Evolutionary conservation across 2,329 filamentous ascomycete species (phyloP).

Genomic region (Nemania sp.): DNA sequence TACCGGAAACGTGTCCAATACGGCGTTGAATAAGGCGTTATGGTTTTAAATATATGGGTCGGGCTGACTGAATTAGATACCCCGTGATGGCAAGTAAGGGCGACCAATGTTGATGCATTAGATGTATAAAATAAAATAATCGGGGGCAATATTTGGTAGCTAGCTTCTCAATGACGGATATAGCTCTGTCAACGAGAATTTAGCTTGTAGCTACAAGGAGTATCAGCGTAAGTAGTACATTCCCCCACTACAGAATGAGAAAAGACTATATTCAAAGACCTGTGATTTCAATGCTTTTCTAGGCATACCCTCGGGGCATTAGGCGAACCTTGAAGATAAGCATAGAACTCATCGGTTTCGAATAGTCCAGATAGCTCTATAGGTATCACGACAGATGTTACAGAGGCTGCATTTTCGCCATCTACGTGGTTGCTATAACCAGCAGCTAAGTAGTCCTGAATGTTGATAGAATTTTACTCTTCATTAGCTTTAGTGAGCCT

Average conservation of each 20-base stretch:
- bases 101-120: conserved; percentile 9
- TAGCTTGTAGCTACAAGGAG: neutral
- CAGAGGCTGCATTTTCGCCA: too few relatives aligned
- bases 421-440: too few relatives aligned
- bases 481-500: too few relatives aligned
- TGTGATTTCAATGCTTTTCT: neutral
- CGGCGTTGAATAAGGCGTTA: conserved; percentile 35
- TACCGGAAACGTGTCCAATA: neutral
- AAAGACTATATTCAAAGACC: neutral
- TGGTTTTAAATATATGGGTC: conserved; percentile 19
- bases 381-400: neutral
- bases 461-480: too few relatives aligned
- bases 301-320: neutral
- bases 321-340: neutral
- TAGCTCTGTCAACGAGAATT: neutral
- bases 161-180: neutral
- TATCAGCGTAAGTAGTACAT: neutral
- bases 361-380: neutral
- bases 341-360: neutral
- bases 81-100: conserved; percentile 32
- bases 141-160: neutral
- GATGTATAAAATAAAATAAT: conserved; percentile 1
- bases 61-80: conserved; percentile 35
- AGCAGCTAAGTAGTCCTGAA: too few relatives aligned
- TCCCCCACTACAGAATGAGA: neutral